Evolutionary conservation across 2,329 filamentous ascomycete genomes (phyloP).

Genomic region (Xylariaceae sp.): DNA sequence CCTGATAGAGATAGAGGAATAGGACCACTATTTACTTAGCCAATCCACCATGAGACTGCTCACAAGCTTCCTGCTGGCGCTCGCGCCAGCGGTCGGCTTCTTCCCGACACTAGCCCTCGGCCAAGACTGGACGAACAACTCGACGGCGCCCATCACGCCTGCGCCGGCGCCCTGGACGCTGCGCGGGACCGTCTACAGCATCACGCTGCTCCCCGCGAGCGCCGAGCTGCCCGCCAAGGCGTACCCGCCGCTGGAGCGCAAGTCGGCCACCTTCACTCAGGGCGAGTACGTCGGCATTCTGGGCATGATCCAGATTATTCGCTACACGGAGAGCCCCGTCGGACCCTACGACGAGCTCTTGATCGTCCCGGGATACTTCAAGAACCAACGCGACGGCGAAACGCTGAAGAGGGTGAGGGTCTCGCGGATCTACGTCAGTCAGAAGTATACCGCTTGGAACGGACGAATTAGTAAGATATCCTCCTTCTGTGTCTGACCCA

Average conservation of each 20-base stretch:
- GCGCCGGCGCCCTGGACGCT: constrained; percentile 39
- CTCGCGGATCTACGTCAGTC: constrained; percentile 49
- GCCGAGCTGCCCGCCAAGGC: constrained; percentile 30
- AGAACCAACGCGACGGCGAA: constrained; percentile 32
- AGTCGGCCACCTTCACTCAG: constrained; percentile 27
- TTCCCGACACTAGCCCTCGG: neutral
- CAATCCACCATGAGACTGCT: neutral
- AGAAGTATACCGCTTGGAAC: constrained; percentile 46
- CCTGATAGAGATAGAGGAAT: too few relatives aligned
- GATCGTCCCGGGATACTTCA: constrained; percentile 41
- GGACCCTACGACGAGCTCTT: constrained; percentile 50
- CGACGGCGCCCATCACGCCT: constrained; percentile 12
- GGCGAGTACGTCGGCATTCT: constrained; percentile 39
- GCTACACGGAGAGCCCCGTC: constrained; percentile 45
- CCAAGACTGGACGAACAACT: neutral
- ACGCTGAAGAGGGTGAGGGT: constrained; percentile 37
- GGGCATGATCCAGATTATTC: constrained; percentile 44
- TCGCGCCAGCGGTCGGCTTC: neutral
- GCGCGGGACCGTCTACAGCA: constrained; percentile 37
- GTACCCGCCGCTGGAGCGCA: constrained; percentile 43
- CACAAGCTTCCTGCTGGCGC: neutral
- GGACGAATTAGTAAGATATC: constrained; percentile 40
- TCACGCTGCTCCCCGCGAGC: neutral
- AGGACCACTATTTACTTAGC: too few relatives aligned
- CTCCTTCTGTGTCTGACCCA: too few relatives aligned